phyloP scores from a whole-genome alignment of 164 flowering plant species.

The Umbellularia californica region DNA sequence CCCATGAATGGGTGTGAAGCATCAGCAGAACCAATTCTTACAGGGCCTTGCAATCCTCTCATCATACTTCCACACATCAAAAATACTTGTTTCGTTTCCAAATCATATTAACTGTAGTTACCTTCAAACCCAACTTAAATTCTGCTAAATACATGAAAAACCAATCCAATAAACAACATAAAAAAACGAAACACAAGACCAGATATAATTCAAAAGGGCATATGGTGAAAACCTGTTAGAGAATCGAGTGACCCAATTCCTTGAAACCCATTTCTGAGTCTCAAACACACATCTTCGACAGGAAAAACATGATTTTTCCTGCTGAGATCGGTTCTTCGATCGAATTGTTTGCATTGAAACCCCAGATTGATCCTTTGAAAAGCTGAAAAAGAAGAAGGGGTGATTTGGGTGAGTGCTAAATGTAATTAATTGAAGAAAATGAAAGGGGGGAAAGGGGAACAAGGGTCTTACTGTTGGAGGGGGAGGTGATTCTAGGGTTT shows the following conservation, averaged over 20 bases:
- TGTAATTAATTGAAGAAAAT: not conserved
- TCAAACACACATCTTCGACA: constrained; percentile 11
- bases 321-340: constrained; percentile 12
- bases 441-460: not conserved
- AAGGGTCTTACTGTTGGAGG: constrained; percentile 16
- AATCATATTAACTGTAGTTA: not conserved
- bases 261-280: constrained; percentile 27
- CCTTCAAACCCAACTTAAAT: not conserved
- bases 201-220: not conserved
- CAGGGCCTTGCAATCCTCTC: constrained; percentile 43
- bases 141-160: not conserved
- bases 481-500: constrained; percentile 1
- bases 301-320: constrained; percentile 7
- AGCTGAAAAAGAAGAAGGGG: constrained; percentile 12
- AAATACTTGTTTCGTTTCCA: not conserved
- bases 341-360: constrained; percentile 14
- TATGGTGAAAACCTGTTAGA: constrained; percentile 37
- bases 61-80: constrained; percentile 25
- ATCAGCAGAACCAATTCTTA: constrained; percentile 42
- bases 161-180: not conserved
- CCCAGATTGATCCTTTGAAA: constrained; percentile 7
- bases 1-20: constrained; percentile 47
- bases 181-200: not conserved
- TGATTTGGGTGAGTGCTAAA: not conserved
- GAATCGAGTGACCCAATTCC: constrained; percentile 30